phyloP scores from a whole-genome alignment of 208 protist genomes.

The Acanthamoeba polyphaga region DNA sequence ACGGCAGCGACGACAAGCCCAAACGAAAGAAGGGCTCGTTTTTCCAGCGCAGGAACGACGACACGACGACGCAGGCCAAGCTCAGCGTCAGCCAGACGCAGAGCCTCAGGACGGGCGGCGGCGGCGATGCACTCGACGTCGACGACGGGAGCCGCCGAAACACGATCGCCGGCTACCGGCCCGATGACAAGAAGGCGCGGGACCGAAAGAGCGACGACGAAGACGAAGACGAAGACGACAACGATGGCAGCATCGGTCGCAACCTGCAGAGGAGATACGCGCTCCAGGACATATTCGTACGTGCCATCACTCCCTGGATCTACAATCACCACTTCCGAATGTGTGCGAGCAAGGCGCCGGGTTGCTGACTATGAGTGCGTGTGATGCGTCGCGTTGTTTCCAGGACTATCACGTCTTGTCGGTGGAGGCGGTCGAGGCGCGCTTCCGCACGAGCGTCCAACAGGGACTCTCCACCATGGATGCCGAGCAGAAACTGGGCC shows the following conservation, averaged over 20 bases:
- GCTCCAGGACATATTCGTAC: neutral
- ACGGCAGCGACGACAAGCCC: neutral
- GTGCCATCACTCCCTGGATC: neutral
- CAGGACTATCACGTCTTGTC: conserved; percentile 48
- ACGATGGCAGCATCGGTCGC: neutral
- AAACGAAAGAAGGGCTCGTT: conserved; percentile 1
- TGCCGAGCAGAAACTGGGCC: neutral
- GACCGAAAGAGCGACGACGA: neutral
- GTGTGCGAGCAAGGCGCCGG: too few relatives aligned
- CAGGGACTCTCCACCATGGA: neutral
- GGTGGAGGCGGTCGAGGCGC: neutral
- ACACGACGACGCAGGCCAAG: neutral
- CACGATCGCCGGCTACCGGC: conserved; percentile 6
- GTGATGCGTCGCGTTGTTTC: neutral
- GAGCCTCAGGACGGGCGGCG: neutral
- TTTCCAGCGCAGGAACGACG: neutral
- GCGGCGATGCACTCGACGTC: neutral
- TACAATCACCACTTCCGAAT: too few relatives aligned
- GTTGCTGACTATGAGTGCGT: too few relatives aligned
- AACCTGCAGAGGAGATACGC: neutral
- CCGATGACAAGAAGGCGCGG: neutral
- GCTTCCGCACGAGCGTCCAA: neutral
- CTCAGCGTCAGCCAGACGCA: neutral
- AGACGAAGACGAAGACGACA: neutral
- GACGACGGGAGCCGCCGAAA: neutral